Evolutionary conservation across 2,329 filamentous ascomycete species (phyloP).

Genomic region (Mycogone perniciosa): DNA sequence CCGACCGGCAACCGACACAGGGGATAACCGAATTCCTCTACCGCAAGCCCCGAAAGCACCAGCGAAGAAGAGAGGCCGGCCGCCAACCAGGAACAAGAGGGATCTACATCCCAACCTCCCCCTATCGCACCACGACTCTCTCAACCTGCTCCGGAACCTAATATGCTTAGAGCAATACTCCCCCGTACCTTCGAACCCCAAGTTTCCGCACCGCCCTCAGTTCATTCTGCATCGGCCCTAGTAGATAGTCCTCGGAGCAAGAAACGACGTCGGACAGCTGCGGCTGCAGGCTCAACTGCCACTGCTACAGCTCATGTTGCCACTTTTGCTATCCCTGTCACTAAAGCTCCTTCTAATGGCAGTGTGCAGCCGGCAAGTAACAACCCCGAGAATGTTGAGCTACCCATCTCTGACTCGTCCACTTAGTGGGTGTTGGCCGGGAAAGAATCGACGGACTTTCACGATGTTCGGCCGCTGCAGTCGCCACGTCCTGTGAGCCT

Average conservation of each 20-base stretch:
- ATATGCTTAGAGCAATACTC: constrained; percentile 10
- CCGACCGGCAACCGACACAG: constrained; percentile 16
- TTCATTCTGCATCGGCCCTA: background rate
- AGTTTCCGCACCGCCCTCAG: constrained; percentile 1
- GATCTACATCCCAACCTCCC: constrained; percentile 28
- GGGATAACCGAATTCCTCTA: constrained; percentile 9
- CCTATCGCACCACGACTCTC: constrained; percentile 26
- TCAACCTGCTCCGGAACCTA: constrained; percentile 7
- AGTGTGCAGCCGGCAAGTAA: constrained; percentile 3
- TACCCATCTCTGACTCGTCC: background rate
- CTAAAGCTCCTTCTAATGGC: background rate
- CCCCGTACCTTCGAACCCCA: constrained; percentile 2
- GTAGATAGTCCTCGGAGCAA: constrained; percentile 1
- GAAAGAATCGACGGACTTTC: background rate
- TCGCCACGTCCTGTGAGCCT: constrained; percentile 5
- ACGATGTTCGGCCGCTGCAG: background rate
- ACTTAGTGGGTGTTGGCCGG: background rate
- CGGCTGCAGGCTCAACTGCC: background rate
- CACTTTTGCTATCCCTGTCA: background rate
- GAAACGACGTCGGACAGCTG: constrained; percentile 4
- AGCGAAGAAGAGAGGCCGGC: constrained; percentile 36
- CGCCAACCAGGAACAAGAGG: constrained; percentile 37
- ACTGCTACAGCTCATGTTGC: background rate
- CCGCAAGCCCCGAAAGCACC: constrained; percentile 6
- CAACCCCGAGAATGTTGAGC: background rate